These are phyloP conservation scores for Penicillium subrubescens DNA, from an alignment of 495 filamentous ascomycete species.

Conservation along the genomic window DNA sequence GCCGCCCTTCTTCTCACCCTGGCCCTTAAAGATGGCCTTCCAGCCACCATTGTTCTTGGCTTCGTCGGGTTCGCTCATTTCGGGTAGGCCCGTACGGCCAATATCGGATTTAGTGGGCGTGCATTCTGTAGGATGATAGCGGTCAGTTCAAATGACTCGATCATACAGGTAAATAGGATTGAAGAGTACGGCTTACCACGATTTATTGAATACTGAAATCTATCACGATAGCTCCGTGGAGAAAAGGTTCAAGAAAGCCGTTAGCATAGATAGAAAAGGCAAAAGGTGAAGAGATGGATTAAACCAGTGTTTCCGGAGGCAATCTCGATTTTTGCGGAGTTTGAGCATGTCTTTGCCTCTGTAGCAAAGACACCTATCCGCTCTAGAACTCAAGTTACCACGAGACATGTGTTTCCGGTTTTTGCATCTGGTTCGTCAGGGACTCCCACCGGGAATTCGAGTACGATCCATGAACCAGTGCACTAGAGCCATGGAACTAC, in stretches of 20 bases:
- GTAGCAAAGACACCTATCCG: slow-evolving; percentile 17
- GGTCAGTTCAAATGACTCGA: neutral
- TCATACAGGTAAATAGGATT: neutral
- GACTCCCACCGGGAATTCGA: slow-evolving; percentile 16
- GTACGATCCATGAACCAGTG: slow-evolving; percentile 14
- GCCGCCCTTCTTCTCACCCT: slow-evolving; percentile 8
- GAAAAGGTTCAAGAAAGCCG: neutral
- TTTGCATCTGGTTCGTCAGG: slow-evolving; percentile 27
- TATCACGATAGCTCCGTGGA: neutral
- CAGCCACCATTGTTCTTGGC: slow-evolving; percentile 17
- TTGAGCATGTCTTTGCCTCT: slow-evolving; percentile 11
- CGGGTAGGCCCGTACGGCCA: neutral
- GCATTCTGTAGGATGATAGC: neutral
- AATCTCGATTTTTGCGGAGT: slow-evolving; percentile 11
- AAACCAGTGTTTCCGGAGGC: neutral
- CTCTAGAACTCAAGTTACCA: neutral
- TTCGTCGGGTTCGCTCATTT: slow-evolving; percentile 12
- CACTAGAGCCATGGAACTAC: slow-evolving; percentile 10
- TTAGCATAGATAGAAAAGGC: neutral
- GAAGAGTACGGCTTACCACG: neutral
- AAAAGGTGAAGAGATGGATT: neutral
- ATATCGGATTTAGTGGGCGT: neutral
- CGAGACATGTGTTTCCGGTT: slow-evolving; percentile 18
- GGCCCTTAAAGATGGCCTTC: slow-evolving; percentile 20
- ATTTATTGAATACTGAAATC: neutral